phyloP scores from a whole-genome alignment of 352 stramenopile genomes.

The Globisporangium carolinianum region DNA sequence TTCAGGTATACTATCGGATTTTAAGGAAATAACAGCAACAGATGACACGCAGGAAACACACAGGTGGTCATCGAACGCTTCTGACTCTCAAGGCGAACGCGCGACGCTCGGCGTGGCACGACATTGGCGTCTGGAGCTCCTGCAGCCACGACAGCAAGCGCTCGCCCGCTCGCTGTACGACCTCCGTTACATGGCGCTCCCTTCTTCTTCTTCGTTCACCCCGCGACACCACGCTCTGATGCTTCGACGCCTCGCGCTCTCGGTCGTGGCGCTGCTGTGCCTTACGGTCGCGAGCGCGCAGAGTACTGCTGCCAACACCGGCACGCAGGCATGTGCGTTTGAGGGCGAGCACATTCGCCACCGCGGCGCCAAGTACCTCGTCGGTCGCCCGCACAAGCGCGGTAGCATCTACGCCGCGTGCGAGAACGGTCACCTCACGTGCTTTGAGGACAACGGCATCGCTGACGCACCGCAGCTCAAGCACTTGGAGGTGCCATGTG shows the following conservation, averaged over 20 bases:
- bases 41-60: too few relatives aligned
- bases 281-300: background rate
- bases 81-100: too few relatives aligned
- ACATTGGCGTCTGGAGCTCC: too few relatives aligned
- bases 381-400: constrained; percentile 30
- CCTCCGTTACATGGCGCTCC: background rate
- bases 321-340: constrained; percentile 22
- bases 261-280: background rate
- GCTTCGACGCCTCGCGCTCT: background rate
- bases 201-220: background rate
- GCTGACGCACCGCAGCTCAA: constrained; percentile 46
- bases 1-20: too few relatives aligned
- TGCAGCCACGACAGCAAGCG: background rate
- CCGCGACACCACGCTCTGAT: background rate
- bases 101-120: too few relatives aligned
- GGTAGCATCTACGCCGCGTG: constrained; percentile 54
- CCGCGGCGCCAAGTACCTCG: constrained; percentile 40
- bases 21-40: too few relatives aligned
- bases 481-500: constrained; percentile 32
- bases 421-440: constrained; percentile 30
- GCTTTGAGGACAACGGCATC: constrained; percentile 57
- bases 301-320: background rate
- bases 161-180: background rate
- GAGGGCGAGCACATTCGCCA: constrained; percentile 38
- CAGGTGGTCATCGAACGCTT: too few relatives aligned